phyloP scores from a whole-genome alignment of 129 eudicot species.

The Dittrichia graveolens region DNA sequence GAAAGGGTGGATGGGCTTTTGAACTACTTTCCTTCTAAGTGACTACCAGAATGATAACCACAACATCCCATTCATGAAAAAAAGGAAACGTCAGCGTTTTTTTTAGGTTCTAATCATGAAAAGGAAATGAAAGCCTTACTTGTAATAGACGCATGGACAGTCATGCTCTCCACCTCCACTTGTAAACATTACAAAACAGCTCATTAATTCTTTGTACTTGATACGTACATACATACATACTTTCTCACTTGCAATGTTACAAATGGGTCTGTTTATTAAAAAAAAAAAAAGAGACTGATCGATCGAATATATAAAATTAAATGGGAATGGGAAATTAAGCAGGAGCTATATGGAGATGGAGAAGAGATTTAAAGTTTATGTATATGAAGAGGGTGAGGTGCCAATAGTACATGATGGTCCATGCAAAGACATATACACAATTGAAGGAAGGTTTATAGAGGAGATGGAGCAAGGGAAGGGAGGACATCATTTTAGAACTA shows the following conservation, averaged over 20 bases:
- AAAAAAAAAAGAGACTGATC: too few relatives aligned
- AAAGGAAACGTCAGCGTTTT: slow-evolving; percentile 18
- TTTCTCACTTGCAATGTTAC: too few relatives aligned
- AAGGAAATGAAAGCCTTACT: slow-evolving; percentile 25
- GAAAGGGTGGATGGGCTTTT: slow-evolving; percentile 33
- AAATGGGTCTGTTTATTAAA: too few relatives aligned
- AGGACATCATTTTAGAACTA: slow-evolving; percentile 52
- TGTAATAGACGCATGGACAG: slow-evolving; percentile 41
- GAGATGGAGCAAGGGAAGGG: slow-evolving; percentile 65
- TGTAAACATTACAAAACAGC: not conserved
- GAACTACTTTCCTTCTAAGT: slow-evolving; percentile 60
- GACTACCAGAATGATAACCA: slow-evolving; percentile 43
- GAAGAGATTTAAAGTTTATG: slow-evolving; percentile 70
- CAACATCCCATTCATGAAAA: slow-evolving; percentile 28
- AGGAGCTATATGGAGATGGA: slow-evolving; percentile 95
- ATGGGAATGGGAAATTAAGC: not conserved
- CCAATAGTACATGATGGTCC: slow-evolving; percentile 91
- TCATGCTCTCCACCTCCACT: slow-evolving; percentile 10
- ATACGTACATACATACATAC: not conserved
- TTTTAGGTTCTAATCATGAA: slow-evolving; percentile 19
- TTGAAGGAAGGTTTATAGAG: slow-evolving; percentile 82
- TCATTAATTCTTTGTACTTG: not conserved
- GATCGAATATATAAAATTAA: too few relatives aligned
- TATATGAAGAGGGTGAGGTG: slow-evolving; percentile 80
- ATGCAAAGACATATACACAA: slow-evolving; percentile 83